Evolutionary conservation across 1,284 basidiomycete genomes (phyloP).

Genomic region (Cryptococcus sp.): DNA sequence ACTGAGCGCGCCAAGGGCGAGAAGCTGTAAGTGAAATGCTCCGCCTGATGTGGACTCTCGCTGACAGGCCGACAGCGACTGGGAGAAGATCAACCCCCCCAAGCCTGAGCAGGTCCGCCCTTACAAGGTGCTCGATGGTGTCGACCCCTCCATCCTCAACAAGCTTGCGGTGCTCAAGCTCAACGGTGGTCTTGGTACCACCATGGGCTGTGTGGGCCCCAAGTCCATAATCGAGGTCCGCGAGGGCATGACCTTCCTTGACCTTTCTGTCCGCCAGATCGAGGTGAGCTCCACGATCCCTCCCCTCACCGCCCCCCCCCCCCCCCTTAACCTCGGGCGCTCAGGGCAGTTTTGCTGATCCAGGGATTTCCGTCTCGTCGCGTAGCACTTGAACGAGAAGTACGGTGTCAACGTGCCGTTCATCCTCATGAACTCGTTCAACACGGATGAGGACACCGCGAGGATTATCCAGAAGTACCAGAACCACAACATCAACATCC

Average conservation of each 20-base stretch:
- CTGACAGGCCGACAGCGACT: conserved; percentile 61
- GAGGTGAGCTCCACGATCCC: conserved; percentile 55
- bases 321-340: background rate
- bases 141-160: conserved; percentile 70
- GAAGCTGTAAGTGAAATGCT: conserved; percentile 73
- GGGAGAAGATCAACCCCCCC: conserved; percentile 97
- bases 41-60: background rate
- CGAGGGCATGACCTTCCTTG: conserved; percentile 98
- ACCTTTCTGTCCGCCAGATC: conserved; percentile 94
- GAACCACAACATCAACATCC: conserved; percentile 94
- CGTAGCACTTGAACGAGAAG: conserved; percentile 58
- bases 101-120: conserved; percentile 87
- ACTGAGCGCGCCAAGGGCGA: conserved; percentile 89
- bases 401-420: conserved; percentile 81
- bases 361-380: background rate
- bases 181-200: conserved; percentile 91
- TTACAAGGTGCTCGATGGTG: conserved; percentile 69
- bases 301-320: background rate
- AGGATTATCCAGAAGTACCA: conserved; percentile 99
- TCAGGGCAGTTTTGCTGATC: conserved; percentile 5
- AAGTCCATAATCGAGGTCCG: conserved; percentile 89
- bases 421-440: conserved; percentile 99
- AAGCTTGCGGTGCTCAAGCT: conserved; percentile 99
- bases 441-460: conserved; percentile 94
- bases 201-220: conserved; percentile 55